Base-by-base conservation (phyloP, 352 stramenopile species). In the Pythium pyrilobum region DNA sequence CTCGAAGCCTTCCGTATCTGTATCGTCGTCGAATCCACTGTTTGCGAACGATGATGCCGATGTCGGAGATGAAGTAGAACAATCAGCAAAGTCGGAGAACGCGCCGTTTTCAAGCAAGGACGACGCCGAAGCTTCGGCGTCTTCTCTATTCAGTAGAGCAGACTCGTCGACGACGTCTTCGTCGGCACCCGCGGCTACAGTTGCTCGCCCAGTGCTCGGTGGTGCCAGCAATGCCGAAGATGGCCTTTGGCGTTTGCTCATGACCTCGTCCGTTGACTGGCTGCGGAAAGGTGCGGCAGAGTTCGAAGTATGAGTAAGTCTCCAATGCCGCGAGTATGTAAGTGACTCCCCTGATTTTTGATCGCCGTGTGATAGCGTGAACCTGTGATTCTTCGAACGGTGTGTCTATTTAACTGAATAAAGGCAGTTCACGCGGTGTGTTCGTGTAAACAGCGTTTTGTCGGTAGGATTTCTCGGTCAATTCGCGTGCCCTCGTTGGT, bases 181-280 rank as follows among this genome's bases (percentile, higher is more conserved):
- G 32, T 13, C 33, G 24, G n/a, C 21, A 44, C 39, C 39, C 31
- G 49, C 32, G 8, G n/a, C 64, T 38, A 16, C 52, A n/a, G 23
- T 23, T 4, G 24, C 32, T 24, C 2, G 9, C 32, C 1, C 4
- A n/a, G n/a, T n/a, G n/a, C n/a, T n/a, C 33, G 6, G 21, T 40
- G 13, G 10, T 38, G 29, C 44, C 18, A 52, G 7, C 16, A 28
- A 68, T 5, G 57, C 57, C 8, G 77, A 86, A 64, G 77, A 91
- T 43, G 72, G 85, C 49, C 63, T 89, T 3, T 83, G 79, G 75
- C 71, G 74, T n/a, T 44, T 89, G 37, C 66, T 91, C 21, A 91
- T 91, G 77, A 82, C 75, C n/a, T 85, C 74, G 40, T 82, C 74
- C 4, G 65, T 85, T 40, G 71, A 85, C 34, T 66, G 63, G 49